Conservation (phyloP, 2,329 filamentous ascomycete species). For the Pseudocercospora cruenta region DNA sequence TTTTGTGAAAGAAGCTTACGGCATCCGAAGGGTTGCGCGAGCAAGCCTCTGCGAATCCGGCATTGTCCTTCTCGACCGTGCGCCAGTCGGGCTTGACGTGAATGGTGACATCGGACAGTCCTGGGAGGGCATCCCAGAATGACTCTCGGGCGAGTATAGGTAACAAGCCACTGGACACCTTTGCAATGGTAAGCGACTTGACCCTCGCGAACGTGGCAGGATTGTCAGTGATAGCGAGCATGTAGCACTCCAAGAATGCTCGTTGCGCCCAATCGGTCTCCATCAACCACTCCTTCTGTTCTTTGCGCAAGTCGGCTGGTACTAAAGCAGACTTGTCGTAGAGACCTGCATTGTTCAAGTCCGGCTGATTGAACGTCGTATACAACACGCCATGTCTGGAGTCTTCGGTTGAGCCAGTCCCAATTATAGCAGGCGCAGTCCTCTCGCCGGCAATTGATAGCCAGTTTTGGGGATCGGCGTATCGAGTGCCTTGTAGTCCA, state of each 20-base stretch:
- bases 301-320: slow-evolving; percentile 59
- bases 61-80: slow-evolving; percentile 57
- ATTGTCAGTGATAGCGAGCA: slow-evolving; percentile 67
- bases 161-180: slow-evolving; percentile 66
- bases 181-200: slow-evolving; percentile 64
- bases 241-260: slow-evolving; percentile 69
- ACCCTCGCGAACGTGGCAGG: slow-evolving; percentile 57
- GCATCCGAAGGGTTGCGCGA: slow-evolving; percentile 57
- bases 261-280: slow-evolving; percentile 71
- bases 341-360: slow-evolving; percentile 30
- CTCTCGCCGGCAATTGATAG: slow-evolving; percentile 22
- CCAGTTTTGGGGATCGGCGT: slow-evolving; percentile 28
- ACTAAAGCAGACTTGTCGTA: slow-evolving; percentile 46
- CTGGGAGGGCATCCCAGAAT: slow-evolving; percentile 65
- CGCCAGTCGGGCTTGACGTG: slow-evolving; percentile 70
- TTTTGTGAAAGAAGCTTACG: slow-evolving; percentile 54
- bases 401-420: background rate
- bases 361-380: slow-evolving; percentile 30
- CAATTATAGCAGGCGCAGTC: slow-evolving; percentile 9
- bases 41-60: slow-evolving; percentile 55
- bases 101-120: slow-evolving; percentile 59
- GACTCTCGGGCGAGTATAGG: slow-evolving; percentile 58
- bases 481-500: slow-evolving; percentile 26
- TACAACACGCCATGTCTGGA: slow-evolving; percentile 39
- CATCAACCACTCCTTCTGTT: slow-evolving; percentile 70